Conservation (phyloP, 1,284 basidiomycete genomes). For the Apiotrichum gracile region DNA sequence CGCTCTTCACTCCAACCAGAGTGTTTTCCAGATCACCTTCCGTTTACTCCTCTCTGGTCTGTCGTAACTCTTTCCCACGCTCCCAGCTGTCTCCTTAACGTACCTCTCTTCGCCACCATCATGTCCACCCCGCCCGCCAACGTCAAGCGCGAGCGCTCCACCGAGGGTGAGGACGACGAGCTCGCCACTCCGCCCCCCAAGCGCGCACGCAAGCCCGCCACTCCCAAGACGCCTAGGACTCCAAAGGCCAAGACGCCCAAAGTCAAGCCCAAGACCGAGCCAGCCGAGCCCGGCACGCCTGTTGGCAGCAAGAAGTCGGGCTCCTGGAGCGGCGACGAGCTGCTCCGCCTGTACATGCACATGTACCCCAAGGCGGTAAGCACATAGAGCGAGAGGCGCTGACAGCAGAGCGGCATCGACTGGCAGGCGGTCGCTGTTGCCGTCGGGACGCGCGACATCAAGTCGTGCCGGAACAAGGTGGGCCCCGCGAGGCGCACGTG, state of each 20-base stretch:
- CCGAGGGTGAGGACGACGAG: too few relatives aligned
- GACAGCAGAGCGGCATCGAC: conserved; percentile 21
- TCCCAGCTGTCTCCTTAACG: too few relatives aligned
- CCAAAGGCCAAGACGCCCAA: neutral
- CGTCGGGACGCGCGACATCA: conserved; percentile 23
- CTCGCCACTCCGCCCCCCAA: neutral
- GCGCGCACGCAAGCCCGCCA: neutral
- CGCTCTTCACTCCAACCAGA: too few relatives aligned
- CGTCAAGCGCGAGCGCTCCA: neutral
- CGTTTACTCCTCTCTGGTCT: too few relatives aligned
- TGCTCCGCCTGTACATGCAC: conserved; percentile 20
- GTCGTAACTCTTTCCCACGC: too few relatives aligned
- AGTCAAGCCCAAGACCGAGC: too few relatives aligned
- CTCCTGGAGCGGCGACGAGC: conserved; percentile 25
- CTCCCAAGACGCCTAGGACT: conserved; percentile 5
- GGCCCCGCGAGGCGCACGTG: neutral
- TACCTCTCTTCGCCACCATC: neutral
- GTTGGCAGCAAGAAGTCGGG: conserved; percentile 19
- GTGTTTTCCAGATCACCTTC: too few relatives aligned
- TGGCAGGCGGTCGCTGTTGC: conserved; percentile 25
- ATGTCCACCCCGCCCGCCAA: neutral
- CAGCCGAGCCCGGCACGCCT: too few relatives aligned
- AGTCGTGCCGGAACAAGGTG: conserved; percentile 29
- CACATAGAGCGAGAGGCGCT: neutral
- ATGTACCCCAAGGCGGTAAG: conserved; percentile 30